A percentile compares a stretch with the other conserved stretches of the same genome.
These are phyloP conservation scores for Aspergillus nanangensis DNA, from an alignment of 495 filamentous ascomycete genomes.

Conservation along the genomic window DNA sequence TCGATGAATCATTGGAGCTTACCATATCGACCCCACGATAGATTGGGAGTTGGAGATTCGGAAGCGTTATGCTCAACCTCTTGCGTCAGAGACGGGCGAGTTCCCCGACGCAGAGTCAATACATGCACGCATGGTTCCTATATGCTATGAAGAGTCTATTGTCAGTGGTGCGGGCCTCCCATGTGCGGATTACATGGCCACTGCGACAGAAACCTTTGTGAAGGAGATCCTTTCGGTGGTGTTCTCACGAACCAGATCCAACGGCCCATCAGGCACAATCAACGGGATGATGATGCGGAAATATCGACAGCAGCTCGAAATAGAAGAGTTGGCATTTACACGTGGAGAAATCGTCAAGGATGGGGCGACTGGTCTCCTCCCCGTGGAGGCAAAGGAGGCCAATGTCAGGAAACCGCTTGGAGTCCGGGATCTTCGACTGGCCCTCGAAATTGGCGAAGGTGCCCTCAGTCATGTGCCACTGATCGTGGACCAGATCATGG, in stretches of 20 bases:
- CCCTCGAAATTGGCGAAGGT: constrained; percentile 68
- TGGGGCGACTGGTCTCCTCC: constrained; percentile 61
- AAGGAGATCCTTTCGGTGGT: constrained; percentile 81
- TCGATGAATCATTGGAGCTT: constrained; percentile 12
- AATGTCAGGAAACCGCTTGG: constrained; percentile 61
- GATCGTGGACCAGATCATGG: constrained; percentile 64
- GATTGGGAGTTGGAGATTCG: constrained; percentile 91
- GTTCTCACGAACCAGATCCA: constrained; percentile 72
- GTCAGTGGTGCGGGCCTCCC: constrained; percentile 64
- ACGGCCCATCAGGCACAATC: constrained; percentile 66
- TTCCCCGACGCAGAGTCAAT: constrained; percentile 82
- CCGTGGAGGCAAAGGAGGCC: constrained; percentile 67
- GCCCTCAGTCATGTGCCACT: constrained; percentile 74
- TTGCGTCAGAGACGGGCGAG: constrained; percentile 86
- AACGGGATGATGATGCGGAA: constrained; percentile 74
- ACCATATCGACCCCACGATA: constrained; percentile 23
- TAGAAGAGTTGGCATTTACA: constrained; percentile 64
- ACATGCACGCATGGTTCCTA: constrained; percentile 81
- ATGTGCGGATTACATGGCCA: constrained; percentile 80
- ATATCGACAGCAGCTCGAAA: constrained; percentile 66
- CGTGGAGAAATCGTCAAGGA: constrained; percentile 67
- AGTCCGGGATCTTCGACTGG: constrained; percentile 74
- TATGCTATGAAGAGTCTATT: constrained; percentile 90
- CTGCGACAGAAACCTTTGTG: constrained; percentile 86
- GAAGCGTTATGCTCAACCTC: constrained; percentile 82